Conservation (phyloP, 2,329 filamentous ascomycete genomes). For the Ascomycota sp. region DNA sequence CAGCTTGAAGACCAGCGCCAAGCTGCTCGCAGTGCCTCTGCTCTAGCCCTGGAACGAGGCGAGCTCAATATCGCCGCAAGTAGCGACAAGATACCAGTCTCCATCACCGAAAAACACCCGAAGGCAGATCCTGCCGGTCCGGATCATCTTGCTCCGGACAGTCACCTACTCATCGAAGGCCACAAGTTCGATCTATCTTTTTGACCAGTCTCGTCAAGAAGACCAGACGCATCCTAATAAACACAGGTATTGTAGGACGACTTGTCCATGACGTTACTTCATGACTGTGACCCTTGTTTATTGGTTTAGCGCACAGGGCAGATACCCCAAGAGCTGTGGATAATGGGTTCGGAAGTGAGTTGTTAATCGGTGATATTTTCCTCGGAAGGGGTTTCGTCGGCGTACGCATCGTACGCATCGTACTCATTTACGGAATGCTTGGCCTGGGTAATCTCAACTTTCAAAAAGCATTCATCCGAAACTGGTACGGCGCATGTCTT, state of each 20-base stretch:
- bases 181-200: slow-evolving; percentile 20
- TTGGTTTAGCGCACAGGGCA: too few relatives aligned
- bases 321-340: too few relatives aligned
- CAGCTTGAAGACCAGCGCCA: slow-evolving; percentile 23
- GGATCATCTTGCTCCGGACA: slow-evolving; percentile 9
- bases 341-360: too few relatives aligned
- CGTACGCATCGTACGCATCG: too few relatives aligned
- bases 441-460: too few relatives aligned
- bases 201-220: slow-evolving; percentile 1
- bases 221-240: not conserved
- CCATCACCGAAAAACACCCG: slow-evolving; percentile 28
- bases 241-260: too few relatives aligned
- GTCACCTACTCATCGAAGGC: slow-evolving; percentile 29
- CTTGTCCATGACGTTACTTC: too few relatives aligned
- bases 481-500: slow-evolving; percentile 14
- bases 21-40: slow-evolving; percentile 16
- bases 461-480: not conserved
- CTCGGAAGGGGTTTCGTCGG: too few relatives aligned
- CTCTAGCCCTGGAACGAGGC: slow-evolving; percentile 30
- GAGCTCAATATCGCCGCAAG: slow-evolving; percentile 6
- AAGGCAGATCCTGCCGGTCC: slow-evolving; percentile 6
- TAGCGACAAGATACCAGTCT: slow-evolving; percentile 21
- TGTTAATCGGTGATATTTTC: too few relatives aligned
- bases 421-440: too few relatives aligned
- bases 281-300: too few relatives aligned